Evolutionary conservation across 2,329 filamentous ascomycete species (phyloP).

Genomic region (Aureobasidium sp.): DNA sequence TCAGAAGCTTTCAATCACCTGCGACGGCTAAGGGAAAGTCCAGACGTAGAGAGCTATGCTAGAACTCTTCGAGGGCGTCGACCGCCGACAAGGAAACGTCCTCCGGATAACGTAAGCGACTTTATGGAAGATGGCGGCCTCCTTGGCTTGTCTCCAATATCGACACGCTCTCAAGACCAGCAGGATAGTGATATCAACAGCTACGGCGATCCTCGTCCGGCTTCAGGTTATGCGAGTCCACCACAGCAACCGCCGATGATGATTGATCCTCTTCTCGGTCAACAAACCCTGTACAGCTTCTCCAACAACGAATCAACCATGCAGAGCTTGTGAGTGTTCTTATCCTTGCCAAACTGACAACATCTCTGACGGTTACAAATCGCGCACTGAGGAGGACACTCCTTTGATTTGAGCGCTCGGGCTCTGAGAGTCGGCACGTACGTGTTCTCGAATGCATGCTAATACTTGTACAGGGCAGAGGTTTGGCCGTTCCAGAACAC

Average conservation of each 20-base stretch:
- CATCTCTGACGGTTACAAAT: background rate
- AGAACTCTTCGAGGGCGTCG: background rate
- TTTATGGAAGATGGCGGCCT: background rate
- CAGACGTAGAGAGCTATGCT: conserved; percentile 2
- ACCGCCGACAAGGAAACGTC: background rate
- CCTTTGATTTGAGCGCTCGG: background rate
- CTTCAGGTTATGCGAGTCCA: background rate
- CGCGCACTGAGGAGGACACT: background rate
- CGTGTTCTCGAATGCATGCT: background rate
- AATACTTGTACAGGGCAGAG: background rate
- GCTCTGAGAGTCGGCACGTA: background rate
- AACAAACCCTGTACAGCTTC: background rate
- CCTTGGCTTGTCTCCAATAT: background rate
- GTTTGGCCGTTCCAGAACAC: conserved; percentile 4
- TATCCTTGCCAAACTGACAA: background rate
- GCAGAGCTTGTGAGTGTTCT: conserved; percentile 7
- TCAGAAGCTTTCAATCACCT: conserved; percentile 6
- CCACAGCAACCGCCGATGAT: background rate
- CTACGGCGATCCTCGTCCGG: background rate
- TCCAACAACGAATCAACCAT: background rate
- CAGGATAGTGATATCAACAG: background rate
- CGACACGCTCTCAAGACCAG: background rate
- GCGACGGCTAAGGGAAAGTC: background rate
- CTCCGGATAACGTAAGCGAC: background rate
- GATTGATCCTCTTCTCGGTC: conserved; percentile 6